Base-by-base conservation (phyloP, 306 rosid species). In the Cicer yamashitae region DNA sequence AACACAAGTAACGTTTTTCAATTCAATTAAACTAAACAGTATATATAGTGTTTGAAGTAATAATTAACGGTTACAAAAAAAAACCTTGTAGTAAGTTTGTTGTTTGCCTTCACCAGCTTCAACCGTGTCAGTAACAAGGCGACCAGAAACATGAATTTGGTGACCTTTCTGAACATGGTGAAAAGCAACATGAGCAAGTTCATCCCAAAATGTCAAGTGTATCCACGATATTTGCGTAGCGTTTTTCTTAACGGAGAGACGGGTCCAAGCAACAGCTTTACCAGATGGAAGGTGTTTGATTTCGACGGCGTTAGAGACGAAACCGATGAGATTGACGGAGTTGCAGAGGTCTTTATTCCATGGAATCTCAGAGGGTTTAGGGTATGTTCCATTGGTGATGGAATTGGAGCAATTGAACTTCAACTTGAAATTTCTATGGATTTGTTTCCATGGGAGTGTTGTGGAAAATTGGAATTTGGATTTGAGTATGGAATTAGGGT, bases 291-390 rank as follows among this genome's bases (percentile, higher is more conserved):
- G 74, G 76, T 90, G 88, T 86, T 87, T 96, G 77, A 88, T 87
- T 60, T 92, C 98, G 38, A 92, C 84, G 12, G 90, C 87, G 43
- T 75, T n/a, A 1, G 89, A 90, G n/a, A 92, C 92, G 38, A 76
- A 67, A 72, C 98, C 98, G 46, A 94, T 92, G 72, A 94, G 89
- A 47, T 78, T 89, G 60, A 92, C 93, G 41, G 91, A 74, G 78
- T 94, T 94, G 37, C 90, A 83, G 7, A 90, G 90, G 70, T 94
- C 99, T 83, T 92, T 94, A 76, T 81, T 87, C 99, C 99, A 94
- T n/a, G 69, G 90, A 68, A 94, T 83, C 84, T 89, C 97, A 1
- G 88, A 3, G 10, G 96, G 99, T 68, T 81, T 88, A 50, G 93
- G 89, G 81, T 79, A 92, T 2, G 83, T 20, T 53, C 48, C 81